phyloP scores from a whole-genome alignment of 1,284 basidiomycete species.

The Ganoderma leucocontextum region DNA sequence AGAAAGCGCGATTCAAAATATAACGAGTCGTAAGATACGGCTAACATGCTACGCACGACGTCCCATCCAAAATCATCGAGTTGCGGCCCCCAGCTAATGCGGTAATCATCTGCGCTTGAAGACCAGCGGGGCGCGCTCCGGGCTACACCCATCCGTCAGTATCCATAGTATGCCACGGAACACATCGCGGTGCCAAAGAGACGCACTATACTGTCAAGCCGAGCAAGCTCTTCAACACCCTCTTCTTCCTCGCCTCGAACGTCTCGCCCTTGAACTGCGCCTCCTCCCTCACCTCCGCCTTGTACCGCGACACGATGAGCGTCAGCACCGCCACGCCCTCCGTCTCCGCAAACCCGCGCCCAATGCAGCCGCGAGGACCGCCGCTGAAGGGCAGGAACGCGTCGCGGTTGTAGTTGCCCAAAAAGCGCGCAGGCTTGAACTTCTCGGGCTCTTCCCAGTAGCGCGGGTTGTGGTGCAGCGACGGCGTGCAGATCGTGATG shows the following conservation, averaged over 20 bases:
- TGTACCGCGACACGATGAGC: conserved; percentile 33
- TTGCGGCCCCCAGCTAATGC: neutral
- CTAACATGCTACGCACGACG: neutral
- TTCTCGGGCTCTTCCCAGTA: conserved; percentile 51
- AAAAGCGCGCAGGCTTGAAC: conserved; percentile 52
- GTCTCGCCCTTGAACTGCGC: conserved; percentile 42
- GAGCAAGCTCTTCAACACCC: conserved; percentile 34
- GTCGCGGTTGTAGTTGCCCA: conserved; percentile 48
- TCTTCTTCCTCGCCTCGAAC: conserved; percentile 39
- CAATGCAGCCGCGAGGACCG: conserved; percentile 50
- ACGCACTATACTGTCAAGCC: conserved; percentile 32
- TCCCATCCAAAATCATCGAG: neutral
- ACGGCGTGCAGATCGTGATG: conserved; percentile 51
- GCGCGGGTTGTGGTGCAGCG: conserved; percentile 52
- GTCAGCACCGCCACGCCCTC: conserved; percentile 40
- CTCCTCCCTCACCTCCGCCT: conserved; percentile 41
- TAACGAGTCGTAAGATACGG: neutral
- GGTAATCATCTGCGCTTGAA: conserved; percentile 23
- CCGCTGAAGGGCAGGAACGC: conserved; percentile 52
- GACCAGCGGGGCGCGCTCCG: conserved; percentile 28
- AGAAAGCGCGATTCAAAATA: neutral
- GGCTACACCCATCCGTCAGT: conserved; percentile 14
- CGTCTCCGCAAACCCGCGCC: conserved; percentile 46
- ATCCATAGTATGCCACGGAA: neutral
- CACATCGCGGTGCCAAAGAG: neutral